Evolutionary conservation across 192 early-diverging fungal species (phyloP).

Genomic region (Umbelopsis vinacea): DNA sequence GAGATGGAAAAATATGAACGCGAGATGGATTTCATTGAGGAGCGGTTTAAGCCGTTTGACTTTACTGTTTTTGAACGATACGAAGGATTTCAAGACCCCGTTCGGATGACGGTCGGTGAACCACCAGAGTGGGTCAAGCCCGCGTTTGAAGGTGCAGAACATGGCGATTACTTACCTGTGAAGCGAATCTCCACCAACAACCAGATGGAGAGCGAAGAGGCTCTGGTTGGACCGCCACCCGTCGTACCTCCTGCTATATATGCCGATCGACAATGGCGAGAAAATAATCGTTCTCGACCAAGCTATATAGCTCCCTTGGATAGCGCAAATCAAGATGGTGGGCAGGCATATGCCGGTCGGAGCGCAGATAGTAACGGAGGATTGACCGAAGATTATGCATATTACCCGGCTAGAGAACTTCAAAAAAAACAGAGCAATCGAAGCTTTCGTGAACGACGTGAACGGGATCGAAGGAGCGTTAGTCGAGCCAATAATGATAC

Average conservation of each 20-base stretch:
- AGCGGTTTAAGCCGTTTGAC: constrained; percentile 79
- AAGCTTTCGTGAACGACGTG: constrained; percentile 43
- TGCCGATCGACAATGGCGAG: constrained; percentile 3
- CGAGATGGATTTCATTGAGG: constrained; percentile 74
- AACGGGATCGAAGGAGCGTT: constrained; percentile 40
- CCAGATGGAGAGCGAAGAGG: constrained; percentile 4
- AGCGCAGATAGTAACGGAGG: neutral
- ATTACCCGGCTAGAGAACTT: constrained; percentile 21
- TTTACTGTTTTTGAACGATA: constrained; percentile 82
- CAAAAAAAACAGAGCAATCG: constrained; percentile 42
- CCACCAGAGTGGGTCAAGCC: constrained; percentile 72
- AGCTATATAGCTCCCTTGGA: neutral
- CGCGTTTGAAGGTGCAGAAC: constrained; percentile 40
- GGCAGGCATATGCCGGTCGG: constrained; percentile 9
- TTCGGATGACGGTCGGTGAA: constrained; percentile 61
- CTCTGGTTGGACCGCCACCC: neutral
- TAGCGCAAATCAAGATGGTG: neutral
- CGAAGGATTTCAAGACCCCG: constrained; percentile 64
- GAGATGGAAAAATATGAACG: constrained; percentile 52
- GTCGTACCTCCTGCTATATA: neutral
- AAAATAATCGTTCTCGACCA: neutral
- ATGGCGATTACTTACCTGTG: constrained; percentile 38
- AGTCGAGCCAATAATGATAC: constrained; percentile 23
- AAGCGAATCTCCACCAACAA: constrained; percentile 27
- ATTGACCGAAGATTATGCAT: constrained; percentile 17